Evolutionary conservation across 2,329 filamentous ascomycete genomes (phyloP), one percentile per base, ranked within the genome.

Genomic region (Cladosporium colombiae): DNA sequence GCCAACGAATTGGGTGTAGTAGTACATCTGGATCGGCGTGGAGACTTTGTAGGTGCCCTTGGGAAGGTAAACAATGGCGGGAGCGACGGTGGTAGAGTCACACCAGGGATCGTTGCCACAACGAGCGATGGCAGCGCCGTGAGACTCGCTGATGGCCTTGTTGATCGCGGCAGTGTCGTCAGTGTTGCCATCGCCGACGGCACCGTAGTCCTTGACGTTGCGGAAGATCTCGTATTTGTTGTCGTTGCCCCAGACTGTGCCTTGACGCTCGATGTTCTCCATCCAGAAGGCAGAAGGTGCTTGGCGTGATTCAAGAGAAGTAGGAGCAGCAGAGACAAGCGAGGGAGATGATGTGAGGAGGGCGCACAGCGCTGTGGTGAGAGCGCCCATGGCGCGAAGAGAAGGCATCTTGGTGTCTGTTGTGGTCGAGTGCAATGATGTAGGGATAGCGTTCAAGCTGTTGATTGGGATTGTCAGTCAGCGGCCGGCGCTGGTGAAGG

Each of bases 161-260:
- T 97, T 97, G 84, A 98, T 97, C 65, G 93, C 92, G 0, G 79
- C 88, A 0, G 93, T 97, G 75, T 97, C 93, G 76, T 98, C 94
- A 29, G 89, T 90, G 0, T 81, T 78, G 16, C 88, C 88, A 71
- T 89, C 86, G 69, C 86, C 86, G 78, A 73, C 74, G 57, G 78
- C 78, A 62, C 76, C 79, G 60, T 74, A 81, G 66, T 74, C 70
- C 68, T 76, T 80, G 64, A 84, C 81, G 66, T 84, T 82, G 71
- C 82, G 82, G 74, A 79, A 85, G 71, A 84, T 72, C 76, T 91
- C 84, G 83, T 92, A 95, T 10, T 31, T 31, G 74, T 79, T 78
- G 27, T 76, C 75, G 68, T 86, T 83, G 74, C 89, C 96, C 33
- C 90, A 86, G 52, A 88, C 84, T 1, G 80, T 78, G 65, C 91